phyloP scores from a whole-genome alignment of 192 early-diverging fungal genomes.

The Paraglomus occultum region DNA sequence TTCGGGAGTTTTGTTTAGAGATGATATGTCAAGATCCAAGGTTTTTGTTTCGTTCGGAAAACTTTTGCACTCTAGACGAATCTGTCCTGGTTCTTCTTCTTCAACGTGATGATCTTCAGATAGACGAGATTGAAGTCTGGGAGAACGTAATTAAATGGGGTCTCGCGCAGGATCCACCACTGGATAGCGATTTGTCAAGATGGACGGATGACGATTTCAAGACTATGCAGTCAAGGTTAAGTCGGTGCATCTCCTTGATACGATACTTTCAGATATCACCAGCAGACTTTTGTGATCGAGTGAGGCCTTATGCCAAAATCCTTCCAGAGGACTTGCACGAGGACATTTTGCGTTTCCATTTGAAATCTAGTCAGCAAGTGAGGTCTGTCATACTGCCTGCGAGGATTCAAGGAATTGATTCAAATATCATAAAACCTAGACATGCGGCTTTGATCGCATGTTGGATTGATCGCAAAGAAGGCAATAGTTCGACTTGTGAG shows the following conservation, averaged over 20 bases:
- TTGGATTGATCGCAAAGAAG: constrained; percentile 7
- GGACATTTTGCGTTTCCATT: constrained; percentile 17
- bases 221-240: background rate
- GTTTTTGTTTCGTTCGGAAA: constrained; percentile 14
- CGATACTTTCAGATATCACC: constrained; percentile 18
- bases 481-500: background rate
- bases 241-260: constrained; percentile 17
- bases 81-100: constrained; percentile 20
- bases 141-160: constrained; percentile 15
- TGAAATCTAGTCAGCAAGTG: background rate
- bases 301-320: constrained; percentile 24
- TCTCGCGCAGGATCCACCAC: constrained; percentile 11
- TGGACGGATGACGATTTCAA: constrained; percentile 7
- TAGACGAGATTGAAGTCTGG: constrained; percentile 28
- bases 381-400: background rate
- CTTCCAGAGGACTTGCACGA: constrained; percentile 7
- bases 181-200: constrained; percentile 3
- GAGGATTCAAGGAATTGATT: background rate
- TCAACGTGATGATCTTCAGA: constrained; percentile 19
- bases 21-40: constrained; percentile 24
- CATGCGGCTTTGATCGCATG: background rate
- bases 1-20: constrained; percentile 22
- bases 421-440: constrained; percentile 8
- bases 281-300: constrained; percentile 13
- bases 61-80: constrained; percentile 17